A percentile compares a stretch with the other conserved stretches of the same genome.
Evolutionary conservation across 2,329 filamentous ascomycete species (phyloP).

Genomic region (Parascedosporium putredinis): DNA sequence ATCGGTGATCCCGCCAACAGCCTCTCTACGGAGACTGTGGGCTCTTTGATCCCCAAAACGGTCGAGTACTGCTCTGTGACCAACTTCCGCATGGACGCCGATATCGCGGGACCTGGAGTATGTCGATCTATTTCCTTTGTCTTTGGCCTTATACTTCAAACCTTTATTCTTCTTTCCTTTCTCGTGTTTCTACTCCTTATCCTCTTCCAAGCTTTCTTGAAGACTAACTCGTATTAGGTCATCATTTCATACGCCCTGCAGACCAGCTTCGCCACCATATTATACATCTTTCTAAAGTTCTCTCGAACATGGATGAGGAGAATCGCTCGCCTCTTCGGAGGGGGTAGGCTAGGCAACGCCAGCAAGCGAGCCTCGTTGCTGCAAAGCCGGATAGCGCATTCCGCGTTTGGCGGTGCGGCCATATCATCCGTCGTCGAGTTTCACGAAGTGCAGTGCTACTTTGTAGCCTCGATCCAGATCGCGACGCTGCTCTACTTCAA

Average conservation of each 20-base stretch:
- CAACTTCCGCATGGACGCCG: not conserved
- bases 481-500: not conserved
- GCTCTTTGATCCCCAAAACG: not conserved
- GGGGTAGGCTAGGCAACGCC: not conserved
- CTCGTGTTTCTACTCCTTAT: not conserved
- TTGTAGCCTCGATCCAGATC: not conserved
- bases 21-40: not conserved
- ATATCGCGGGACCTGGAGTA: slow-evolving; percentile 5
- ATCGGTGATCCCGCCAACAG: not conserved
- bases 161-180: no score
- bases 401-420: not conserved
- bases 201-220: not conserved
- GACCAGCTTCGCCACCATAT: not conserved
- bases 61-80: not conserved
- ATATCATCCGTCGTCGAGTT: slow-evolving; percentile 4
- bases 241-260: slow-evolving; percentile 2
- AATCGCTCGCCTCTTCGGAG: not conserved
- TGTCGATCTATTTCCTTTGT: no score
- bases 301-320: not conserved
- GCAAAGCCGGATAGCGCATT: not conserved
- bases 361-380: not conserved
- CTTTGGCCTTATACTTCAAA: no score
- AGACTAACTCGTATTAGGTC: not conserved
- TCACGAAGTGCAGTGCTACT: slow-evolving; percentile 3
- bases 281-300: slow-evolving; percentile 1